Conservation (phyloP, 768 basidiomycete species). For the Omphalotus guepiniiformis region DNA sequence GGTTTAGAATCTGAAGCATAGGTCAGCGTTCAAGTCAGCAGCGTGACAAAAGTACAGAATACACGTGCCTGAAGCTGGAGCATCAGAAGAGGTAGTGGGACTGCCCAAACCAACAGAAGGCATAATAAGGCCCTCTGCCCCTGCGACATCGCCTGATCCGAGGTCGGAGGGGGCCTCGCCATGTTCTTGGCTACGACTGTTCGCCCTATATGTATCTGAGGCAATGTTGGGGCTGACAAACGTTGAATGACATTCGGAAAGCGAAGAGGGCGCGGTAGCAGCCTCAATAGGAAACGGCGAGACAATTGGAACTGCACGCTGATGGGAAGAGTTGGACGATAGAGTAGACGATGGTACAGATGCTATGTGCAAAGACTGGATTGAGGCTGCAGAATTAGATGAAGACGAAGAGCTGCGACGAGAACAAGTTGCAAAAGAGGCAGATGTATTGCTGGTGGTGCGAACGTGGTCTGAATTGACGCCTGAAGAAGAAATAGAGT, state of each 20-base stretch:
- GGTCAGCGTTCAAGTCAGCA: not conserved
- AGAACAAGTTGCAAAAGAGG: conserved; percentile 2
- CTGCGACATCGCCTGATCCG: not conserved
- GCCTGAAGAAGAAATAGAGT: not conserved
- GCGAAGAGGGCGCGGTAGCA: not conserved
- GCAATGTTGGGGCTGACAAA: not conserved
- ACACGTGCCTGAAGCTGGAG: not conserved
- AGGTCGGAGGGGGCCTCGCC: not conserved
- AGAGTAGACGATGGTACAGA: conserved; percentile 6
- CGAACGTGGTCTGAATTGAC: too few relatives aligned
- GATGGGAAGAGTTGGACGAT: not conserved
- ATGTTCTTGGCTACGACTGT: not conserved
- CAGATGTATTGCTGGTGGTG: not conserved
- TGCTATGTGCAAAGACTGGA: conserved; percentile 8
- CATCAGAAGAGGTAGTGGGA: conserved; percentile 1
- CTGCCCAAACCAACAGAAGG: conserved; percentile 1
- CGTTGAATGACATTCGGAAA: too few relatives aligned
- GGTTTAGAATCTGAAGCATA: not conserved
- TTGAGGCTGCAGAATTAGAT: conserved; percentile 8
- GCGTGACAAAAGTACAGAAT: not conserved
- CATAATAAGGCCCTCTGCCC: conserved; percentile 5
- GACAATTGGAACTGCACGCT: too few relatives aligned
- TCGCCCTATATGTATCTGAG: not conserved
- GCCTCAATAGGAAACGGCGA: not conserved
- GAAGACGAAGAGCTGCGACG: conserved; percentile 4